Base-by-base conservation (phyloP, 192 early-diverging fungal genomes). In the Entomortierella beljakovae region DNA sequence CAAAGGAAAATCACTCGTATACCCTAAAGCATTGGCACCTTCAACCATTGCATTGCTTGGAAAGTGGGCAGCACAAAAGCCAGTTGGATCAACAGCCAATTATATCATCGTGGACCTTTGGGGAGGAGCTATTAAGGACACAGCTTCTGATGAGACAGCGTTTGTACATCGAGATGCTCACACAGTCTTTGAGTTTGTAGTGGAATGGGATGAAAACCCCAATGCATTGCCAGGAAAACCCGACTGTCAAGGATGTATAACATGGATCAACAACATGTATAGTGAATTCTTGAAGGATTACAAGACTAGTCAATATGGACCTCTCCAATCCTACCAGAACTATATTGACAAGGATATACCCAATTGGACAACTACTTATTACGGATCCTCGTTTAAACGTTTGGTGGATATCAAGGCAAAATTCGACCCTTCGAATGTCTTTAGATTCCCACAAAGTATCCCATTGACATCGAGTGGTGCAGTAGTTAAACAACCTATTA, bases 91-190 rank as follows among this genome's bases (percentile, higher is more conserved):
- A 18, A 64, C 52, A 15, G 68, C 51, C 33, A 64, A 64, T 22
- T 80, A 71, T 43, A 49, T 83, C 22, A 75, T 83, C 46, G 50
- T 83, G 28, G 77, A 80, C 29, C 28, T 83, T n/a, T 83, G 77
- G 71, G 76, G 77, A 9, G 77, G 71, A 9, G 68, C 62, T 6
- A 46, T 76, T 35, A 35, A 64, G 23, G 59, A 59, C 16, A 52
- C 64, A 15, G 9, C 62, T n/a, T 37, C 13, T 3, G 61, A 74
- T 28, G 50, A 68, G 8, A 82, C 67, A 11, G 49, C 82, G 8
- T 83, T 83, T 35, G 52, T 83, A 26, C 82, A 83, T 31, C 71
- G 77, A 13, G 38, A 69, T 51, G 62, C 57, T 10, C 58, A 73
- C 10, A 58, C 68, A 13, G 77, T 68, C 18, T 75, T 83, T 33